phyloP scores from a whole-genome alignment of 1,284 basidiomycete genomes.

The Stereum hirsutum region DNA sequence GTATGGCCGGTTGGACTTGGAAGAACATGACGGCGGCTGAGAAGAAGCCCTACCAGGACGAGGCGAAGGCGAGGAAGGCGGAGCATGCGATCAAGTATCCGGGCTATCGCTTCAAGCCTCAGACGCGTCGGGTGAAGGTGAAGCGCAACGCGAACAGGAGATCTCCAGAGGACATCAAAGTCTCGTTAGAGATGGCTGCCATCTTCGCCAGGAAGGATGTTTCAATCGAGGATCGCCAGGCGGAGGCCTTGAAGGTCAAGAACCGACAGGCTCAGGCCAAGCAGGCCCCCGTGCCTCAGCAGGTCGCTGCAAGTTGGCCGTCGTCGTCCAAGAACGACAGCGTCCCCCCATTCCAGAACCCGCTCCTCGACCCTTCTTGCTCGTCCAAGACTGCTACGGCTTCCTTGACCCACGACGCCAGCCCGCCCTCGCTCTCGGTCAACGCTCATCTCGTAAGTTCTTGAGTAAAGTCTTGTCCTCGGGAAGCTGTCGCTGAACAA shows the following conservation, averaged over 20 bases:
- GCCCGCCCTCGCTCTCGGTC: no score
- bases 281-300: no score
- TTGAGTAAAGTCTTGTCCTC: no score
- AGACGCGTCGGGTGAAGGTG: slow-evolving; percentile 30
- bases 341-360: background rate
- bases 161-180: slow-evolving; percentile 32
- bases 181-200: slow-evolving; percentile 44
- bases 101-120: slow-evolving; percentile 44
- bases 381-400: no score
- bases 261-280: background rate
- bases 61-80: slow-evolving; percentile 42
- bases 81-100: slow-evolving; percentile 53
- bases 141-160: slow-evolving; percentile 47
- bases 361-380: no score
- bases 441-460: no score
- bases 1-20: slow-evolving; percentile 47
- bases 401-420: no score
- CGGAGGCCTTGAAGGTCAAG: background rate
- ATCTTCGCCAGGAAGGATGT: slow-evolving; percentile 18
- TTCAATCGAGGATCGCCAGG: slow-evolving; percentile 2
- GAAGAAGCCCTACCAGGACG: slow-evolving; percentile 38
- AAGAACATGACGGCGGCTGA: slow-evolving; percentile 36
- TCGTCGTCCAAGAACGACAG: no score
- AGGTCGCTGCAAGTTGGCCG: no score
- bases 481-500: no score